Conservation (phyloP, 352 stramenopile species). For the Globisporangium irregulare region DNA sequence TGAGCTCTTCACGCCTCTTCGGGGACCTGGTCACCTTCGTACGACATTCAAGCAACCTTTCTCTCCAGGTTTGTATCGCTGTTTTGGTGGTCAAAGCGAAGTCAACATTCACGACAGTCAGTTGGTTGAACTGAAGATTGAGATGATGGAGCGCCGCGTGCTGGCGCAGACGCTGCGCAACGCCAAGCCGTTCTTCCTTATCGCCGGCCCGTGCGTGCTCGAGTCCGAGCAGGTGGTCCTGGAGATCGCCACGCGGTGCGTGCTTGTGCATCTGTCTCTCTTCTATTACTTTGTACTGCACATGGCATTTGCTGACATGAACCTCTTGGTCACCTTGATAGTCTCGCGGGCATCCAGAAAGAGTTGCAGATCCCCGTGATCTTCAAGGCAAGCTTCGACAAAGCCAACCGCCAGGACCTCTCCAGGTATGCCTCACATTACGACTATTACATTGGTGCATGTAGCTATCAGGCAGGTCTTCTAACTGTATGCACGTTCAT, state of each 20-base stretch:
- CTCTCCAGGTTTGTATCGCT: background rate
- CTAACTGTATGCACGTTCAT: background rate
- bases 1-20: constrained; percentile 22
- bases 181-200: constrained; percentile 80
- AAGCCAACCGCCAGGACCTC: constrained; percentile 84
- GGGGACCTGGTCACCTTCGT: background rate
- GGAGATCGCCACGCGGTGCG: constrained; percentile 62
- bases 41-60: background rate
- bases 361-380: constrained; percentile 71
- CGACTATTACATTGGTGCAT: background rate
- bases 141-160: constrained; percentile 41
- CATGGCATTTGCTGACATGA: background rate
- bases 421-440: constrained; percentile 23
- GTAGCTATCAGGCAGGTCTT: background rate
- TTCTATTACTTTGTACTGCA: background rate
- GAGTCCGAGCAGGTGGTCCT: constrained; percentile 70
- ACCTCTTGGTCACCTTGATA: constrained; percentile 18
- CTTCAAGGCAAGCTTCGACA: constrained; percentile 91
- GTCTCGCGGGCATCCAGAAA: constrained; percentile 48
- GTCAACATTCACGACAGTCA: background rate
- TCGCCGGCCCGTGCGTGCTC: constrained; percentile 78
- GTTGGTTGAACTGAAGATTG: background rate
- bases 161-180: constrained; percentile 52
- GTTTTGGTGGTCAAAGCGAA: background rate
- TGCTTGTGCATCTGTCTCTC: background rate